These are phyloP conservation scores for Mayamaea pseudoterrestris DNA, from an alignment of 108 stramenopile genomes.

Conservation along the genomic window DNA sequence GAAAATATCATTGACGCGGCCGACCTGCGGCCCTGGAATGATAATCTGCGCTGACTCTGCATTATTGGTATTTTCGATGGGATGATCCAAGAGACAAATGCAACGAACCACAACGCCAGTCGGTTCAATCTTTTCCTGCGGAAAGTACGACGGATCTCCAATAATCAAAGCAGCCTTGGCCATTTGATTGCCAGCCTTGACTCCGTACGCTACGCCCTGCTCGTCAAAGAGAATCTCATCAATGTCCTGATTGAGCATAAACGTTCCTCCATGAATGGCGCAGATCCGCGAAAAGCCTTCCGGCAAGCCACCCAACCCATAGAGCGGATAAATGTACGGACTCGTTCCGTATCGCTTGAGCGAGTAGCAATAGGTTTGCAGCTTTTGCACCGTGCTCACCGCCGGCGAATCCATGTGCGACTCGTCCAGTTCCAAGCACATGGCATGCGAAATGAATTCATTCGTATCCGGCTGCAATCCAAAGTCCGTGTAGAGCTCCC, in stretches of 20 bases:
- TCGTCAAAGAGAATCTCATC: conserved; percentile 90
- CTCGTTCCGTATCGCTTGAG: conserved; percentile 88
- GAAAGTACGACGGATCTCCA: conserved; percentile 96
- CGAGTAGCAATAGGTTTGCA: conserved; percentile 91
- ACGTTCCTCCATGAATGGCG: conserved; percentile 98
- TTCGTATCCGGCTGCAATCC: conserved; percentile 90
- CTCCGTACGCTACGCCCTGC: conserved; percentile 81
- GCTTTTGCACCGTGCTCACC: conserved; percentile 69
- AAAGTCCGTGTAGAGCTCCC: conserved; percentile 86
- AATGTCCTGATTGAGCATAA: conserved; percentile 97
- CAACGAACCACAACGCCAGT: conserved; percentile 90
- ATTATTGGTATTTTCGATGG: conserved; percentile 85
- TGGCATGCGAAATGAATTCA: conserved; percentile 97
- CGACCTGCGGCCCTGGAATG: conserved; percentile 94
- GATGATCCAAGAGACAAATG: conserved; percentile 97
- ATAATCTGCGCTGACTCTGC: conserved; percentile 93
- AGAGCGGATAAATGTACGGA: conserved; percentile 98
- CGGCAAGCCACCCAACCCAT: conserved; percentile 96
- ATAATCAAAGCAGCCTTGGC: conserved; percentile 95
- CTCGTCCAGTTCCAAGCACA: conserved; percentile 94
- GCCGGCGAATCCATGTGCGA: conserved; percentile 90
- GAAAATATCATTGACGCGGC: conserved; percentile 93
- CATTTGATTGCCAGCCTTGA: conserved; percentile 84
- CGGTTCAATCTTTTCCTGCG: conserved; percentile 55
- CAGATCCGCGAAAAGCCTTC: conserved; percentile 98